Evolutionary conservation across 202 grass and related monocot genomes (phyloP).

Genomic region (Zizania palustris): DNA sequence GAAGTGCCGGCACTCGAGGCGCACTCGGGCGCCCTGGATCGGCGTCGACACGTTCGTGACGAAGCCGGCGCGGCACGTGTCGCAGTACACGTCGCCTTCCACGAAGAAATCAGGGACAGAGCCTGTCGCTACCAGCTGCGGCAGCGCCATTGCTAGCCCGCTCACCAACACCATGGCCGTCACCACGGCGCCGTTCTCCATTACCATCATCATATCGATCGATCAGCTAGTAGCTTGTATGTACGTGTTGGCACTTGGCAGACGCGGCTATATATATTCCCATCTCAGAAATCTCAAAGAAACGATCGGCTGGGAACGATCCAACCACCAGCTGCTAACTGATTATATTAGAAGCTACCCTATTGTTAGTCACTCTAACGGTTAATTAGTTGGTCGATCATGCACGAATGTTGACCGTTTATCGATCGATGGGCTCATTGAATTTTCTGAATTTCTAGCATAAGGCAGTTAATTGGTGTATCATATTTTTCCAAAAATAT

Average conservation of each 20-base stretch:
- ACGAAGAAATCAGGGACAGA: slow-evolving; percentile 44
- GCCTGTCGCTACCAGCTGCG: not conserved
- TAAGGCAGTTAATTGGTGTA: too few relatives aligned
- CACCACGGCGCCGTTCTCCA: not conserved
- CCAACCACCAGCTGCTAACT: too few relatives aligned
- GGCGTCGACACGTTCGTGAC: slow-evolving; percentile 61
- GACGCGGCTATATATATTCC: too few relatives aligned
- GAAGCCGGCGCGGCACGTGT: slow-evolving; percentile 80
- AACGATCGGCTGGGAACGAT: too few relatives aligned
- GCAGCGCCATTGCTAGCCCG: not conserved
- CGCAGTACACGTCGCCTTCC: slow-evolving; percentile 78
- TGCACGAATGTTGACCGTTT: too few relatives aligned
- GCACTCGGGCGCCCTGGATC: slow-evolving; percentile 51
- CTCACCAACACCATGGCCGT: not conserved
- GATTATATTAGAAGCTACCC: too few relatives aligned
- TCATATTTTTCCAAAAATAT: too few relatives aligned
- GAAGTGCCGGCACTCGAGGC: slow-evolving; percentile 55
- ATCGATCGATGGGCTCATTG: too few relatives aligned
- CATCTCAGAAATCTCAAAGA: too few relatives aligned
- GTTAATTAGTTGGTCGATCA: too few relatives aligned
- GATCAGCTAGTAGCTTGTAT: not conserved
- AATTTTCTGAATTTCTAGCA: too few relatives aligned
- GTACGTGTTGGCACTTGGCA: not conserved
- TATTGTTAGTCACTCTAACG: too few relatives aligned
- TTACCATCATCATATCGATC: not conserved